Evolutionary conservation across 2,329 filamentous ascomycete genomes (phyloP), one percentile per base, ranked within the genome.

Genomic region (Alternaria hordeiaustralica): DNA sequence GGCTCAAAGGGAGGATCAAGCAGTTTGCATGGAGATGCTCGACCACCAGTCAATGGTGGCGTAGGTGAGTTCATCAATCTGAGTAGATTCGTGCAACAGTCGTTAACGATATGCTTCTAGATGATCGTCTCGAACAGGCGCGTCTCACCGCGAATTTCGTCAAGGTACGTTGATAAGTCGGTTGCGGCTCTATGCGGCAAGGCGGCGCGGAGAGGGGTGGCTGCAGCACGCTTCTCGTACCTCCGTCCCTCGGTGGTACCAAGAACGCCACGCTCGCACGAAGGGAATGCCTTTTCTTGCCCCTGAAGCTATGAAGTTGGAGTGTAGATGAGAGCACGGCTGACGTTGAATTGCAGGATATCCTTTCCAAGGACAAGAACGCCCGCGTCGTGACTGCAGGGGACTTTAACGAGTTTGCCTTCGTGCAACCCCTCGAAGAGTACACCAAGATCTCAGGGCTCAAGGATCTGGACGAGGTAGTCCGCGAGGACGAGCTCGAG

Each of bases 401-500:
- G 25, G 90, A 93, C 79, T 92, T 90, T 75, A 92, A 93, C 82
- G 90, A 93, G 76, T 92, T 91, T 74, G 75, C 85, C 6, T 89
- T 89, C 65, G 89, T 88, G 10, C 72, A 84, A 75, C 89, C 90
- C 2, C 77, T 92, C 53, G 75, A 83, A 63, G 80, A 80, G 2
- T 91, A 92, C 66, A 72, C 81, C 1, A 65, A 77, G 4, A 80
- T 84, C 20, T 89, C 87, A 0, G 84, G 86, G 3, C 81, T 92
- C 49, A 68, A 83, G 33, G 89, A 92, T 66, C 79, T 92, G 2
- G 89, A 92, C 69, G 88, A 86, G 6, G 87, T 86, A 0, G 85
- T 82, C 5, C 81, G 81, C 6, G 84, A 88, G 11, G 79, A 83
- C 5, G 72, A 80, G 3, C 73, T 78, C 25, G 90, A 93, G 82